These are phyloP conservation scores for Buxus sempervirens DNA, from an alignment of 164 flowering plant genomes.

Conservation along the genomic window DNA sequence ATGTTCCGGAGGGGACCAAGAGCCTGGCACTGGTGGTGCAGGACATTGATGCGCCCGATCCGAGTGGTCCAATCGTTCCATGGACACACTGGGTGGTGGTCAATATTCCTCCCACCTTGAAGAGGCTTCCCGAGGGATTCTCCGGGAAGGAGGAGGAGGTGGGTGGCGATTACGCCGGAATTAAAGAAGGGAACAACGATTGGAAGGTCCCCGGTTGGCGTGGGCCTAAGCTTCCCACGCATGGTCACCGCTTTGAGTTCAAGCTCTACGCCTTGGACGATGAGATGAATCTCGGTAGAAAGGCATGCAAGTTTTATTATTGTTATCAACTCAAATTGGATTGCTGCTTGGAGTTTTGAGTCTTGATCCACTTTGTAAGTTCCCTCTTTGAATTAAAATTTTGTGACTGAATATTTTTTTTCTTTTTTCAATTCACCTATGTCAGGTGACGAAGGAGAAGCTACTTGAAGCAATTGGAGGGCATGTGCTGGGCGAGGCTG, in stretches of 20 bases:
- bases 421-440: background rate
- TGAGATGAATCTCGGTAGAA: constrained; percentile 55
- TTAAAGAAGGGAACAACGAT: constrained; percentile 71
- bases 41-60: constrained; percentile 75
- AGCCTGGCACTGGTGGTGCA: constrained; percentile 64
- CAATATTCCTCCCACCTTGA: constrained; percentile 64
- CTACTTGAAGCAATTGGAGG: constrained; percentile 60
- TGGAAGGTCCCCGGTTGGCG: constrained; percentile 80
- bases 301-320: constrained; percentile 46
- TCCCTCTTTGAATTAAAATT: too few species aligned
- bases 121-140: constrained; percentile 75
- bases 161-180: constrained; percentile 49
- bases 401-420: too few species aligned
- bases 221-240: constrained; percentile 46
- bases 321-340: too few species aligned
- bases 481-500: constrained; percentile 68
- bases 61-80: constrained; percentile 56
- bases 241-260: constrained; percentile 70
- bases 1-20: constrained; percentile 69
- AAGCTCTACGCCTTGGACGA: constrained; percentile 73
- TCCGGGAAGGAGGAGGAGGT: constrained; percentile 57
- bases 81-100: constrained; percentile 74
- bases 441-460: constrained; percentile 79
- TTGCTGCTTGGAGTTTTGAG: too few species aligned
- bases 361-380: too few species aligned